Conservation (phyloP, 1,139 yeast genomes). For the Debaryomycetaceae sp. region DNA sequence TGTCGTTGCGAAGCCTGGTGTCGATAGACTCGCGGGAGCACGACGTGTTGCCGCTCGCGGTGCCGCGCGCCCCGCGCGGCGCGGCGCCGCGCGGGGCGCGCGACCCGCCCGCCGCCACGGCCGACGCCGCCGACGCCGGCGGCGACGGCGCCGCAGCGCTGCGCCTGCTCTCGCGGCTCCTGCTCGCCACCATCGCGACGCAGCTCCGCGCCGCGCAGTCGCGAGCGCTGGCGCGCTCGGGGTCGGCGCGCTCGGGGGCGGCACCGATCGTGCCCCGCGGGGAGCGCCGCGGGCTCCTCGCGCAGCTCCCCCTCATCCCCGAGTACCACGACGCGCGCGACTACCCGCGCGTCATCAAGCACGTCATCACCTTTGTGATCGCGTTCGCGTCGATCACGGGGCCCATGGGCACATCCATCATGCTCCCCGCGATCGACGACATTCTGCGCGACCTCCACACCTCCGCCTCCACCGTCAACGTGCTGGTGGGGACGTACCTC, state of each 20-base stretch:
- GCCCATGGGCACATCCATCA: conserved; percentile 88
- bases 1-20: conserved; percentile 4
- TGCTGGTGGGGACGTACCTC: conserved; percentile 76
- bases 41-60: conserved; percentile 4
- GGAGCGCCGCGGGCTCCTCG: conserved; percentile 52
- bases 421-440: conserved; percentile 72
- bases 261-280: conserved; percentile 34
- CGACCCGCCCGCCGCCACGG: neutral
- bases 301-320: conserved; percentile 53
- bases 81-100: neutral
- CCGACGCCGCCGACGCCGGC: neutral
- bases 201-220: conserved; percentile 2
- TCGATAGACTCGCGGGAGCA: conserved; percentile 8
- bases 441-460: conserved; percentile 55
- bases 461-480: conserved; percentile 55
- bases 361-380: conserved; percentile 55
- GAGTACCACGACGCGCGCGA: conserved; percentile 73
- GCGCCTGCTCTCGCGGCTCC: conserved; percentile 3
- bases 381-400: conserved; percentile 78
- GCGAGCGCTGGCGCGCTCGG: conserved; percentile 10
- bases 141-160: conserved; percentile 2
- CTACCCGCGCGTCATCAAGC: conserved; percentile 48
- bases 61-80: neutral
- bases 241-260: too few relatives aligned
- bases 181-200: conserved; percentile 3